Base-by-base conservation (phyloP, 31 red algal genomes). In the Bonnemaisonia californica region DNA sequence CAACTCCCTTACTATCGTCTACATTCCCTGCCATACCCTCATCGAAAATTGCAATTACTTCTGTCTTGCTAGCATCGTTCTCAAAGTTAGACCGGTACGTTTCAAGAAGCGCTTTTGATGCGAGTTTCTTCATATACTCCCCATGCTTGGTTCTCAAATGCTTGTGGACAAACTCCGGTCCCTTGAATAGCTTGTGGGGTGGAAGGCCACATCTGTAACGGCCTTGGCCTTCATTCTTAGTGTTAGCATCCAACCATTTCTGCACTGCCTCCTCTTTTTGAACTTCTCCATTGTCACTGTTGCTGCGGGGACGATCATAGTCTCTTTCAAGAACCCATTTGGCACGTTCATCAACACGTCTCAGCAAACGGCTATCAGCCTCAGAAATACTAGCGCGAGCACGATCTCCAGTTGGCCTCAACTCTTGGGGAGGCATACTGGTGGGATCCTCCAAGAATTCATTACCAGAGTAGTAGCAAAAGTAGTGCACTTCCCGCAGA, bases 101-200 rank as follows among this genome's bases (percentile, higher is more conserved):
- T 26, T 83, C 80, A 3, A 62, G 5, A 16, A 61, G 3, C 47
- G 80, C 80, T 37, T 83, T 73, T 21, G 58, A 65, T 22, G 23
- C 29, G 3, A 83, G 67, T 60, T 76, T 66, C 55, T 77, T 69
- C 38, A 88, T 77, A 38, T 62, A 61, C 41, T 93, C 91, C 1
- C 41, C 74, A 42, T 93, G 91, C 71, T 84, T 88, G 7, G 80
- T 77, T 45, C 77, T 67, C 24, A 93, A 41, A 36, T 93, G 91
- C 62, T 93, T 93, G 41, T 89, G 77, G 0, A 93, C 91, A 78
- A 89, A 93, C 75, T 89, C 91, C 24, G 80, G 79, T 5, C 71
- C 91, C 57, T 83, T 81, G 72, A 93, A 93, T 22, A 93, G 72
- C 70, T 93, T 93, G 74, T 75, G 55, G 32, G 91, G 91, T 24